Conservation (phyloP, 2,329 filamentous ascomycete genomes). For the Thyridium curvatum region DNA sequence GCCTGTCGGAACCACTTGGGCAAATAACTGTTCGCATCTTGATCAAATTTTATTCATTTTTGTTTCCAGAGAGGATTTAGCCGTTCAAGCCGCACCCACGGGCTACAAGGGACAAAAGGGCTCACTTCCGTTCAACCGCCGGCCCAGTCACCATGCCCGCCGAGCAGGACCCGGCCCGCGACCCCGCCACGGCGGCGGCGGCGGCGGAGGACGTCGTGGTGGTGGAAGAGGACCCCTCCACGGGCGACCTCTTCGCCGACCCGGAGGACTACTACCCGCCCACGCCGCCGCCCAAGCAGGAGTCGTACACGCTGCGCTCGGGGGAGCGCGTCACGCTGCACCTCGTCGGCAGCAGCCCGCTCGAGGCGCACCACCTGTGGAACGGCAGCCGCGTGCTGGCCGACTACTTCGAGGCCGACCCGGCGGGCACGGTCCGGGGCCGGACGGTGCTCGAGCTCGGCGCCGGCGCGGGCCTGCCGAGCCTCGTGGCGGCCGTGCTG, state of each 20-base stretch:
- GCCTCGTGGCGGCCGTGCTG: slow-evolving; percentile 67
- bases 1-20: no score
- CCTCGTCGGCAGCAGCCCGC: slow-evolving; percentile 71
- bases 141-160: no score
- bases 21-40: no score
- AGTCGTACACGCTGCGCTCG: slow-evolving; percentile 60
- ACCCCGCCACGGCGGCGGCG: background rate
- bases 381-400: slow-evolving; percentile 78
- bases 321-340: slow-evolving; percentile 51
- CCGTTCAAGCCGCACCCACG: no score
- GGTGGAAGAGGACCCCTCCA: slow-evolving; percentile 26
- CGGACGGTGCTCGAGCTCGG: slow-evolving; percentile 83
- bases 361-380: slow-evolving; percentile 89
- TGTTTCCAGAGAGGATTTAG: no score
- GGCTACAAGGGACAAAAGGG: no score
- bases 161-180: background rate
- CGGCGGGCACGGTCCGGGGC: slow-evolving; percentile 49
- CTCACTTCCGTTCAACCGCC: no score
- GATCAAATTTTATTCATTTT: no score
- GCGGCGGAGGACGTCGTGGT: slow-evolving; percentile 24
- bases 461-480: slow-evolving; percentile 79
- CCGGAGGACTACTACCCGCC: slow-evolving; percentile 75
- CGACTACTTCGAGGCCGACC: slow-evolving; percentile 67
- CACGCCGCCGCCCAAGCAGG: slow-evolving; percentile 67
- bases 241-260: slow-evolving; percentile 64